Percentiles rank a stretch among this genome's conserved stretches.
Conservation (phyloP, 106 monocot species). For the Dendrobium huoshanense region DNA sequence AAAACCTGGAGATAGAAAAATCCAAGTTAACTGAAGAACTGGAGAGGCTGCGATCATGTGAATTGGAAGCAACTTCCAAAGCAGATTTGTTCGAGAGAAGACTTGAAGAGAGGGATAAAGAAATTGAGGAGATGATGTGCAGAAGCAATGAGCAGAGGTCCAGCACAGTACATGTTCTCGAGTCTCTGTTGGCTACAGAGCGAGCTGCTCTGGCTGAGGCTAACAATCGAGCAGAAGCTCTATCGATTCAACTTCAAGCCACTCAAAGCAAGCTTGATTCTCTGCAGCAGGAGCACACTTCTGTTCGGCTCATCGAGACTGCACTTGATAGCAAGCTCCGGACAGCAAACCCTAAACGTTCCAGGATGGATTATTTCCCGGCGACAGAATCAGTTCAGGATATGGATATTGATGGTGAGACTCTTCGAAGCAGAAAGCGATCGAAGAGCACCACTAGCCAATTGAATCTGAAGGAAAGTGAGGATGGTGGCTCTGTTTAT, state of each 20-base stretch:
- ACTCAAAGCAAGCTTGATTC: conserved; percentile 85
- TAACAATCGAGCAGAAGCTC: conserved; percentile 67
- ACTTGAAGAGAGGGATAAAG: conserved; percentile 75
- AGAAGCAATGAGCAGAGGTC: conserved; percentile 90
- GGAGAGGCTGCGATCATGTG: conserved; percentile 36
- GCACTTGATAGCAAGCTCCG: conserved; percentile 72
- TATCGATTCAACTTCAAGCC: conserved; percentile 82
- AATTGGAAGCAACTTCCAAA: conserved; percentile 54
- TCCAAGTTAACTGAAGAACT: conserved; percentile 41
- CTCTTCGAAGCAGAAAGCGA: conserved; percentile 37
- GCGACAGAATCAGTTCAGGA: conserved; percentile 75
- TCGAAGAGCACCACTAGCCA: conserved; percentile 79
- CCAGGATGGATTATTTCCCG: conserved; percentile 40
- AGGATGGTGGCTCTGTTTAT: conserved; percentile 82
- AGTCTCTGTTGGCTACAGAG: conserved; percentile 73
- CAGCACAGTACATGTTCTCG: conserved; percentile 87
- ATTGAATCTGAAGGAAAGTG: conserved; percentile 26
- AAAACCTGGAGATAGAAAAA: conserved; percentile 59
- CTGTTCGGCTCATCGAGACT: conserved; percentile 62
- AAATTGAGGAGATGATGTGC: conserved; percentile 75
- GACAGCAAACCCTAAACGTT: conserved; percentile 47
- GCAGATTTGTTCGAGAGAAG: conserved; percentile 49
- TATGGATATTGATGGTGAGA: conserved; percentile 55
- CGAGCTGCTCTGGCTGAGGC: conserved; percentile 71
- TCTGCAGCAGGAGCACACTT: conserved; percentile 72